Evolutionary conservation across 768 basidiomycete genomes (phyloP), one percentile per base, ranked within the genome.

Genomic region (Cystofilobasidium bisporidii): DNA sequence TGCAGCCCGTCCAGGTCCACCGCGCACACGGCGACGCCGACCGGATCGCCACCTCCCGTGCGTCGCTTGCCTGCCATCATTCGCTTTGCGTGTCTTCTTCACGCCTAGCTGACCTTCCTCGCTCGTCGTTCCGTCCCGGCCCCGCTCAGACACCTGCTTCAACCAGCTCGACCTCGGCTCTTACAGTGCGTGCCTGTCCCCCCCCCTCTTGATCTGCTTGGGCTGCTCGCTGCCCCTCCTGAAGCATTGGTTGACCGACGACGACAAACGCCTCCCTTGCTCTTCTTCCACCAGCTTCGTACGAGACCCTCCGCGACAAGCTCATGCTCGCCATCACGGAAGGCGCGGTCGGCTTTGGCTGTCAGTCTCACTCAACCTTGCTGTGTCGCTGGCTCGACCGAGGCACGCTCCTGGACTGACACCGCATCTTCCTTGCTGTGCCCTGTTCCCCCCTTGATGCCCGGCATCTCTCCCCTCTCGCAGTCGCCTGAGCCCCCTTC

Each of bases 1-100:
- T 88, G 3, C 93, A 97, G 75, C 83, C 88, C 72, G 96, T 97
- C 79, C 94, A 93, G 20, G 93, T 97, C 64, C 93, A 97, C 77
- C 86, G 87, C 72, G 93, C 92, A 63, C 91, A 96, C 73, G 88
- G 88, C 20, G 87, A 88, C 69, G 81, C 86, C 3, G 86, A 91
- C 74, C 83, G 91, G 58, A 82, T 91, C 66, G 90, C 89, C 48
- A 89, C 90, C 74, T 89, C 91, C 43, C 90, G 91, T 77, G 91
- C 90, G 64, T 92, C 89, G 14, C 20, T 32, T 11, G 12, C 43
- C 10, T n/a, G n/a, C n/a, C n/a, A n/a, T n/a, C n/a, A n/a, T n/a
- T n/a, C n/a, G n/a, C n/a, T n/a, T n/a, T n/a, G n/a, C n/a, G n/a
- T n/a, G n/a, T n/a, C n/a, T n/a, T n/a, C n/a, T n/a, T n/a, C n/a